Percentiles rank a stretch among this genome's conserved stretches.
Conservation (phyloP, 2,329 filamentous ascomycete species). For the Trichoderma oligosporum region DNA sequence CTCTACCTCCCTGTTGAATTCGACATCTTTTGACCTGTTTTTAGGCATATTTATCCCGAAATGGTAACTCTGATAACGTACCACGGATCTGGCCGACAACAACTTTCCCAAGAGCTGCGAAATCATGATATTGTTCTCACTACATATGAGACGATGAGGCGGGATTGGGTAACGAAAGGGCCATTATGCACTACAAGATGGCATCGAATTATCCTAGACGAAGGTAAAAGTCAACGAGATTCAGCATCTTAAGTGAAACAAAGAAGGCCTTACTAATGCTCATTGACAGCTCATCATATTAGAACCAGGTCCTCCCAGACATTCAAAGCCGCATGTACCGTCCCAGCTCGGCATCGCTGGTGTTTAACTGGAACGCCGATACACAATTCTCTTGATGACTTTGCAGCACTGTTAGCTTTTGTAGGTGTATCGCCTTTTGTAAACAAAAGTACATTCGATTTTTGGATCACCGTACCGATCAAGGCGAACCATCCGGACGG, state of each 20-base stretch:
- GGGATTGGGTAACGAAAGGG: slow-evolving; percentile 23
- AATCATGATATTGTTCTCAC: slow-evolving; percentile 25
- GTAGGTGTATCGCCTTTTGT: slow-evolving; percentile 26
- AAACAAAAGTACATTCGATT: not conserved
- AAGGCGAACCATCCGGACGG: not conserved
- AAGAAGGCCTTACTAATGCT: not conserved
- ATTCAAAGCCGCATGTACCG: slow-evolving; percentile 28
- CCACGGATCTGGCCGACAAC: not conserved
- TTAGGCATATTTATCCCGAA: not conserved
- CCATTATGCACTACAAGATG: slow-evolving; percentile 23
- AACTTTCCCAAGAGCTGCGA: not conserved
- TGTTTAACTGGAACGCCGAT: slow-evolving; percentile 42
- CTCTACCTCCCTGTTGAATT: not conserved
- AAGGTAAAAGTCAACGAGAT: slow-evolving; percentile 29
- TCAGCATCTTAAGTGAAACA: not conserved
- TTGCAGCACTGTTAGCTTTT: slow-evolving; percentile 35
- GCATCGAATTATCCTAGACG: slow-evolving; percentile 38
- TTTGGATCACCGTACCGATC: not conserved
- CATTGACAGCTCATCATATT: slow-evolving; percentile 35
- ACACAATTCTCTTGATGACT: slow-evolving; percentile 40
- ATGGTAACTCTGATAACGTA: not conserved
- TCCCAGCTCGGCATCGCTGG: slow-evolving; percentile 32
- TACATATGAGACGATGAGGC: slow-evolving; percentile 36
- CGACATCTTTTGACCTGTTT: not conserved
- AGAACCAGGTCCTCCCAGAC: slow-evolving; percentile 31